A percentile compares a stretch with the other conserved stretches of the same genome.
Conservation (phyloP, 495 filamentous ascomycete species). For the Hypoxylon trugodes region DNA sequence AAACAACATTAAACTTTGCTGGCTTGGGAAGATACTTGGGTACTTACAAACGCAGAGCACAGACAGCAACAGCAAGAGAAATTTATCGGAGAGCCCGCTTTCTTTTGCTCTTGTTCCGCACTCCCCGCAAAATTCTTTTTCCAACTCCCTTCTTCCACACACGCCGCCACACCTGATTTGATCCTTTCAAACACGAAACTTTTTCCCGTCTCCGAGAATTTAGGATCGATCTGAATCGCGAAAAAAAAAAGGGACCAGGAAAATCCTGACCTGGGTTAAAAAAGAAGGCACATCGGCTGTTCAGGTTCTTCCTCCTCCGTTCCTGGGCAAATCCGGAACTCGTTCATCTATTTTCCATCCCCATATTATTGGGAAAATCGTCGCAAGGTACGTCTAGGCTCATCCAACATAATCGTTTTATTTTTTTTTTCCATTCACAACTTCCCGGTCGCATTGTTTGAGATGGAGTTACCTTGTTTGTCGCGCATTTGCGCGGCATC, state of each 20-base stretch:
- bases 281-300: slow-evolving; percentile 36
- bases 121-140: slow-evolving; percentile 48
- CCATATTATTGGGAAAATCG: slow-evolving; percentile 36
- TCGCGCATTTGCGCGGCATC: slow-evolving; percentile 16
- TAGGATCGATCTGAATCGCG: slow-evolving; percentile 20
- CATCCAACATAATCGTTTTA: slow-evolving; percentile 11
- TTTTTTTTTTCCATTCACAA: neutral
- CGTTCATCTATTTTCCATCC: slow-evolving; percentile 44
- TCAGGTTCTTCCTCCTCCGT: slow-evolving; percentile 47
- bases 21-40: neutral
- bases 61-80: slow-evolving; percentile 1
- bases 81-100: slow-evolving; percentile 9
- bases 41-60: neutral
- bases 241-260: neutral
- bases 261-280: slow-evolving; percentile 29
- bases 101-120: too few relatives aligned
- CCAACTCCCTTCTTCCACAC: slow-evolving; percentile 38
- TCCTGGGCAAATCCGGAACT: slow-evolving; percentile 40
- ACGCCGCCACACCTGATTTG: slow-evolving; percentile 37
- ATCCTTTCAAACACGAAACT: slow-evolving; percentile 38
- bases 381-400: slow-evolving; percentile 32
- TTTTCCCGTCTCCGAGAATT: slow-evolving; percentile 43
- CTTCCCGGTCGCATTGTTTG: slow-evolving; percentile 20
- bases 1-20: neutral
- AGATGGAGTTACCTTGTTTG: slow-evolving; percentile 13